Conservation (phyloP, 805 yeast genomes). For the Lipomyces japonicus region DNA sequence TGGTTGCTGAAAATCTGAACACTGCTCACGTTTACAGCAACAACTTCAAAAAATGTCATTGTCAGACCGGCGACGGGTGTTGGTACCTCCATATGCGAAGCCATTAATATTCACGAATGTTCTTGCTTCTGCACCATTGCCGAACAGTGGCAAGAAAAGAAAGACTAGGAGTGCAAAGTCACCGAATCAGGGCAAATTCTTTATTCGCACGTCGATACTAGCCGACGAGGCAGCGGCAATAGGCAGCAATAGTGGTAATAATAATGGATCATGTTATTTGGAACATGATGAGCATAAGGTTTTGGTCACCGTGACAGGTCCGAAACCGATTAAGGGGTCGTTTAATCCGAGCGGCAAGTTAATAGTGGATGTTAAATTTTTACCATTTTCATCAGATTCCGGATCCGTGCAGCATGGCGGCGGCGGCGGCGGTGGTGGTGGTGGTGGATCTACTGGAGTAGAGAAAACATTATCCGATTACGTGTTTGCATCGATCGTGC, state of each 20-base stretch:
- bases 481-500: slow-evolving; percentile 49
- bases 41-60: slow-evolving; percentile 5
- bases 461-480: slow-evolving; percentile 46
- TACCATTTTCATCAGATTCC: slow-evolving; percentile 49
- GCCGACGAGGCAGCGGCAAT: slow-evolving; percentile 66
- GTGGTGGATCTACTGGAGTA: slow-evolving; percentile 33
- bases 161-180: not conserved
- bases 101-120: slow-evolving; percentile 13
- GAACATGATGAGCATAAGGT: slow-evolving; percentile 61
- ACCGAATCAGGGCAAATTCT: slow-evolving; percentile 33
- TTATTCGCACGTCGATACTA: slow-evolving; percentile 60
- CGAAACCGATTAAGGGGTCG: slow-evolving; percentile 76
- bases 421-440: slow-evolving; percentile 3
- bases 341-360: slow-evolving; percentile 64
- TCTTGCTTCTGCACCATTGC: not conserved
- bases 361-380: slow-evolving; percentile 55
- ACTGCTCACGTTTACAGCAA: too few relatives aligned
- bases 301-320: slow-evolving; percentile 77
- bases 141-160: not conserved
- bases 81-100: slow-evolving; percentile 25
- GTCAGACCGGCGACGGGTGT: slow-evolving; percentile 31
- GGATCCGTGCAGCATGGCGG: not conserved
- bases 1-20: too few relatives aligned
- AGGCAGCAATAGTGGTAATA: too few relatives aligned
- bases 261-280: slow-evolving; percentile 81